Base-by-base conservation (phyloP, 805 yeast species). In the Allodekkera sacchari region DNA sequence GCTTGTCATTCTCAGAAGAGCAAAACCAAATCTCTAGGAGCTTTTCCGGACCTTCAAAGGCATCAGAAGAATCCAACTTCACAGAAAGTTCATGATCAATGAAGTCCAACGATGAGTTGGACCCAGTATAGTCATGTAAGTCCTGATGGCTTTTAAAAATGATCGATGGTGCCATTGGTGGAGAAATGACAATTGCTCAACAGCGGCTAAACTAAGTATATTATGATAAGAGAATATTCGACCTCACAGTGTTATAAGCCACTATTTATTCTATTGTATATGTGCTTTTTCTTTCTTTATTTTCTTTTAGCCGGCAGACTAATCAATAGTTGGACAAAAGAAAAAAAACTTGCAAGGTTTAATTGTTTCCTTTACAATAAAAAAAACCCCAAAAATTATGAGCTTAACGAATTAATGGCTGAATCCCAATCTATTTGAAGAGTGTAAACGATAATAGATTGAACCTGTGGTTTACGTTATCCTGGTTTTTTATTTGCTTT, bases 41-140 rank as follows among this genome's bases (percentile, higher is more conserved):
- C 57, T 89, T 92, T 57, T 89, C 97, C 20, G 98, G 97, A 6
- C 98, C 97, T 63, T 89, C 97, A 53, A 89, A 89, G 3, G 96
- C 95, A 50, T 76, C 81, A 10, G 94, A 68, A 13, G 96, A 87
- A 60, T 88, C 96, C 41, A 88, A 64, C 38, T 72, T 69, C 27
- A 76, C 77, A 7, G 94, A 79, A 30, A 83, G 64, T 38, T 79
- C 83, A 55, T 81, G 89, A 57, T 88, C 88, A 46, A 85, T 75
- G 50, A 48, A 59, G 28, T 57, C 63, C 6, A 44, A 42, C 18
- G 32, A 35, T 7, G 42, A 36, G 18, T 31, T 31, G 18, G 37
- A 34, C 7, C 44, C 39, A 17, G 22, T 12, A 30, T 38, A 41
- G 3, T 38, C 18, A 3, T 19, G 18, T 8, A 33, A 23, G 11